These are phyloP conservation scores for Alternaria solani DNA, from an alignment of 2,329 filamentous ascomycete genomes.

Conservation along the genomic window DNA sequence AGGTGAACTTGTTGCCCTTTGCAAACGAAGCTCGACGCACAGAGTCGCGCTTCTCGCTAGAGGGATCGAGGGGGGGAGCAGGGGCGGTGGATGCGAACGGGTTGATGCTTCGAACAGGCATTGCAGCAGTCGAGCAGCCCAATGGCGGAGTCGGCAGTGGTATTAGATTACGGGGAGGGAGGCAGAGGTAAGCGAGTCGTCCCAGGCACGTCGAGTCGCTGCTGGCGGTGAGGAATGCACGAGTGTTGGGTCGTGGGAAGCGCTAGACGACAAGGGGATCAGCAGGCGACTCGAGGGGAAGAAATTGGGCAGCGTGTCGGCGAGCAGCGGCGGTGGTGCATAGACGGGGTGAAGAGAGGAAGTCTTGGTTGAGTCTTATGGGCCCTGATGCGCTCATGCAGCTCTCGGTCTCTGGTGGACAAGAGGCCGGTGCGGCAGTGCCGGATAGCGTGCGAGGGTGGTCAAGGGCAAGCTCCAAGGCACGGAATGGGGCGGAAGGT, in stretches of 20 bases:
- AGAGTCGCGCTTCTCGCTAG: slow-evolving; percentile 63
- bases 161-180: slow-evolving; percentile 2
- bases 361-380: slow-evolving; percentile 9
- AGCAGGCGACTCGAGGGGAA: slow-evolving; percentile 22
- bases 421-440: slow-evolving; percentile 26
- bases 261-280: slow-evolving; percentile 25
- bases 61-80: slow-evolving; percentile 58
- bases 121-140: slow-evolving; percentile 49
- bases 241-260: slow-evolving; percentile 9
- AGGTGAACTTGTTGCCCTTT: slow-evolving; percentile 75
- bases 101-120: slow-evolving; percentile 70
- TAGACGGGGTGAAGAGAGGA: background rate
- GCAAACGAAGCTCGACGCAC: slow-evolving; percentile 59
- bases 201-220: background rate
- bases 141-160: background rate
- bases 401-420: slow-evolving; percentile 7
- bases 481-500: slow-evolving; percentile 17
- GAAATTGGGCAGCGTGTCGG: slow-evolving; percentile 7
- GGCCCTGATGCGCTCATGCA: slow-evolving; percentile 17
- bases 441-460: slow-evolving; percentile 28
- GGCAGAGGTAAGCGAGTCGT: background rate
- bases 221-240: slow-evolving; percentile 25
- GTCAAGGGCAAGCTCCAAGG: too few species aligned
- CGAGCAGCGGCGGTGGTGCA: slow-evolving; percentile 3
- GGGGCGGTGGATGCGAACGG: slow-evolving; percentile 64